Conservation (phyloP, 2,329 filamentous ascomycete genomes). For the Colletotrichum noveboracense region DNA sequence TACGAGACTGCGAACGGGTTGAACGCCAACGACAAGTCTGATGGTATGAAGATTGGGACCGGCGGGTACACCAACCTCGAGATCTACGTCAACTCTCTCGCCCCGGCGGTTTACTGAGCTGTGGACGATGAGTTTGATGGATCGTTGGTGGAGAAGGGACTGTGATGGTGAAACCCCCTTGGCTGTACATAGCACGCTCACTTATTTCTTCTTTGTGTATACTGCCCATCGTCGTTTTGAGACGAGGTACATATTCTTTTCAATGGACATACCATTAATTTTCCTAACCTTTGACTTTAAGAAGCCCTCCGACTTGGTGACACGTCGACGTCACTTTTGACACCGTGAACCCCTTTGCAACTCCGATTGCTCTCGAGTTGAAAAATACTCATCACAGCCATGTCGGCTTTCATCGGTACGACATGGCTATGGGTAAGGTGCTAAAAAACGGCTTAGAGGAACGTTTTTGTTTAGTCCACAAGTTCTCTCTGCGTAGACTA, state of each 20-base stretch:
- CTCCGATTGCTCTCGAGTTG: fast-evolving
- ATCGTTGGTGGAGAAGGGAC: background rate
- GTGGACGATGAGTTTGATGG: background rate
- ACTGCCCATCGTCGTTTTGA: background rate
- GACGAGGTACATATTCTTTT: background rate
- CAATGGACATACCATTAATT: background rate
- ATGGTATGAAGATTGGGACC: slow-evolving; percentile 44
- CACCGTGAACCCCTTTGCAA: background rate
- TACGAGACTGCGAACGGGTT: slow-evolving; percentile 50
- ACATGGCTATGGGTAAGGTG: too few relatives aligned
- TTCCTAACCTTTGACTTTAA: background rate
- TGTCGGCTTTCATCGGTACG: too few relatives aligned
- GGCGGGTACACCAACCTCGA: slow-evolving; percentile 53
- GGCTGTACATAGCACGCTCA: background rate
- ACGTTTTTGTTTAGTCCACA: too few relatives aligned
- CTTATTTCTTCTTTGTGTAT: background rate
- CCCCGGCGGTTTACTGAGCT: slow-evolving; percentile 39
- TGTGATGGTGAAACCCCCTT: background rate
- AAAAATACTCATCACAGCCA: too few relatives aligned
- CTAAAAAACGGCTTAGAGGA: too few relatives aligned
- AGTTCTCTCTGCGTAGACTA: too few relatives aligned
- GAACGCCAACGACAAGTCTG: slow-evolving; percentile 40
- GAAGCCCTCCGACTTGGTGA: too few relatives aligned
- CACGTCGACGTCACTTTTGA: too few relatives aligned
- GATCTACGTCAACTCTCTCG: slow-evolving; percentile 55